A percentile compares a stretch with the other conserved stretches of the same genome.
These are phyloP conservation scores for Sugiyamaella paludigena DNA, from an alignment of 1,139 yeast species.

Conservation along the genomic window DNA sequence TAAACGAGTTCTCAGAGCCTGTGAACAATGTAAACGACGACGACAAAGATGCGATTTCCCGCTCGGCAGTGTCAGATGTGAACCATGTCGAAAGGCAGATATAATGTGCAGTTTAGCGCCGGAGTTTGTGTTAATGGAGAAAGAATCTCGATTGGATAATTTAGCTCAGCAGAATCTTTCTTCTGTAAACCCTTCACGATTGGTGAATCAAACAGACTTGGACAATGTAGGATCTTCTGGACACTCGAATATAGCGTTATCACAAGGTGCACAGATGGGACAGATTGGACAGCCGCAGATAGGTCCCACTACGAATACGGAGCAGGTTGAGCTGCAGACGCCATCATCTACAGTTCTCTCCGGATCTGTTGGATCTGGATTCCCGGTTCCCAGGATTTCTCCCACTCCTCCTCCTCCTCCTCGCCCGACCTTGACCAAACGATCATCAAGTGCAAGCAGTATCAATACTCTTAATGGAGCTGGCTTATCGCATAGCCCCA, in stretches of 20 bases:
- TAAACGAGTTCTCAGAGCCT: conserved; percentile 54
- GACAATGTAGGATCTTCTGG: background rate
- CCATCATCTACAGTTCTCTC: too few relatives aligned
- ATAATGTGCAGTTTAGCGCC: conserved; percentile 37
- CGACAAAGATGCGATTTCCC: conserved; percentile 38
- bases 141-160: conserved; percentile 29
- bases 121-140: conserved; percentile 30
- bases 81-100: conserved; percentile 35
- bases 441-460: conserved; percentile 17
- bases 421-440: conserved; percentile 10
- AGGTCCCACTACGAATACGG: too few relatives aligned
- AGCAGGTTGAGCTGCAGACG: too few relatives aligned
- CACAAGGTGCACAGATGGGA: too few relatives aligned
- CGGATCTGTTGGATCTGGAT: too few relatives aligned
- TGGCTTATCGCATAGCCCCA: too few relatives aligned
- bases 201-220: background rate
- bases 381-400: too few relatives aligned
- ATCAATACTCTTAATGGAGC: conserved; percentile 6
- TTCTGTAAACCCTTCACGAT: too few relatives aligned
- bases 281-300: too few relatives aligned
- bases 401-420: background rate
- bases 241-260: too few relatives aligned
- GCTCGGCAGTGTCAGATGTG: conserved; percentile 31
- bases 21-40: conserved; percentile 49
- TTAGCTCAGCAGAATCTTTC: conserved; percentile 22